phyloP scores from a whole-genome alignment of 2,329 filamentous ascomycete genomes.

The Ambrosiella cleistominuta region DNA sequence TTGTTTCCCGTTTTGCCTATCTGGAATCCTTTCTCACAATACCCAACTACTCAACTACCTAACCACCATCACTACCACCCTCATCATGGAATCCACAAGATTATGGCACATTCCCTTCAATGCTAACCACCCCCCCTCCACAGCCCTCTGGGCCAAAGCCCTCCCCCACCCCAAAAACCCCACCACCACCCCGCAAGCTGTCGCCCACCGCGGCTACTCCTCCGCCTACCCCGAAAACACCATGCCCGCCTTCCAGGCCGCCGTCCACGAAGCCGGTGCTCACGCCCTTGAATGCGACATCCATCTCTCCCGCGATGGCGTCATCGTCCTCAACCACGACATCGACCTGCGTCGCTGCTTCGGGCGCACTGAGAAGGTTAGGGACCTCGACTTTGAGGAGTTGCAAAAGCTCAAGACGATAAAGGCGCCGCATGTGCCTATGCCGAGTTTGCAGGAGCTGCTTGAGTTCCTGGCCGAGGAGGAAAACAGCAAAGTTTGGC shows the following conservation, averaged over 20 bases:
- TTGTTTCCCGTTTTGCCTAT: not conserved
- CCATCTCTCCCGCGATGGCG: constrained; percentile 63
- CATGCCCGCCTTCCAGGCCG: constrained; percentile 58
- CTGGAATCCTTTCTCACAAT: not conserved
- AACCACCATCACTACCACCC: not conserved
- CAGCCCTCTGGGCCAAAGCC: constrained; percentile 22
- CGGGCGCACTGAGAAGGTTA: constrained; percentile 52
- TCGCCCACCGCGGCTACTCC: constrained; percentile 67
- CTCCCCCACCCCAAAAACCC: constrained; percentile 14
- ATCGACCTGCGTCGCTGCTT: constrained; percentile 63
- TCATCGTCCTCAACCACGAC: constrained; percentile 78
- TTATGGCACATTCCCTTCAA: not conserved
- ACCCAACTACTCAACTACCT: not conserved
- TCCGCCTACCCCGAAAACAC: constrained; percentile 70
- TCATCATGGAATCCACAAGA: not conserved
- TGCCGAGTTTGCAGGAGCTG: constrained; percentile 61
- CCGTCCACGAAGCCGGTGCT: constrained; percentile 48
- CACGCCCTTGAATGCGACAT: constrained; percentile 81
- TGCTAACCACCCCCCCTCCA: not conserved
- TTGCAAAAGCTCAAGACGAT: constrained; percentile 51
- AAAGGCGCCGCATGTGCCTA: constrained; percentile 46
- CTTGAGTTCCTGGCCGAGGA: constrained; percentile 52
- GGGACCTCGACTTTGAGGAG: constrained; percentile 61
- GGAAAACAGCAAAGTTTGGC: constrained; percentile 52
- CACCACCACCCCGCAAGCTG: constrained; percentile 43